Conservation (phyloP, 495 filamentous ascomycete species). For the Hypoxylon trugodes region DNA sequence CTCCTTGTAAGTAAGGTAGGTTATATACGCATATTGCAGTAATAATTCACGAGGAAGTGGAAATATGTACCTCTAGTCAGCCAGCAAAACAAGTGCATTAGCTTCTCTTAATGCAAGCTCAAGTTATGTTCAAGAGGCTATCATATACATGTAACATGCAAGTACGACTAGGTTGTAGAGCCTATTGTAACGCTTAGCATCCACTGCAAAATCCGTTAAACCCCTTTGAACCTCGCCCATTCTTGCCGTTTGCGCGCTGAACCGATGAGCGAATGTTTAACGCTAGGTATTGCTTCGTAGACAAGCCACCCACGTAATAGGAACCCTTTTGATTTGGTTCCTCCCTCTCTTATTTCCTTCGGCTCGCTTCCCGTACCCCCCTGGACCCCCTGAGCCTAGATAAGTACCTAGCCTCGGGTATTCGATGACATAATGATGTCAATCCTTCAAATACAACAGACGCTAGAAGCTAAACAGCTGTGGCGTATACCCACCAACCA, state of each 20-base stretch:
- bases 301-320: too few species aligned
- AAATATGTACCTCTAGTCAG: too few species aligned
- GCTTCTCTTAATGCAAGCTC: slow-evolving; percentile 11
- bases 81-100: slow-evolving; percentile 10
- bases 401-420: slow-evolving; percentile 12
- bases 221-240: too few species aligned
- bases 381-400: too few species aligned
- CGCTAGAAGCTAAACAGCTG: slow-evolving; percentile 1
- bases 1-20: slow-evolving; percentile 9
- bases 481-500: not conserved
- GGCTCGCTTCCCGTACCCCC: too few species aligned
- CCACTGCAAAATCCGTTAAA: slow-evolving; percentile 6
- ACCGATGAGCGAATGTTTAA: slow-evolving; percentile 1
- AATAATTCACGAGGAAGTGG: not conserved
- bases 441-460: slow-evolving; percentile 1
- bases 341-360: too few species aligned
- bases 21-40: slow-evolving; percentile 7
- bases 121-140: slow-evolving; percentile 28
- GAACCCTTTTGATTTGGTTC: too few species aligned
- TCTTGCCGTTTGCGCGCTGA: slow-evolving; percentile 1
- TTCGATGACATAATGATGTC: slow-evolving; percentile 11
- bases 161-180: slow-evolving; percentile 20
- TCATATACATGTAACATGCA: slow-evolving; percentile 32
- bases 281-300: not conserved
- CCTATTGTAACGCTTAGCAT: slow-evolving; percentile 21